A percentile compares a stretch with the other conserved stretches of the same genome.
Conservation (phyloP, 306 rosid genomes). For the Fragaria ananassa region DNA sequence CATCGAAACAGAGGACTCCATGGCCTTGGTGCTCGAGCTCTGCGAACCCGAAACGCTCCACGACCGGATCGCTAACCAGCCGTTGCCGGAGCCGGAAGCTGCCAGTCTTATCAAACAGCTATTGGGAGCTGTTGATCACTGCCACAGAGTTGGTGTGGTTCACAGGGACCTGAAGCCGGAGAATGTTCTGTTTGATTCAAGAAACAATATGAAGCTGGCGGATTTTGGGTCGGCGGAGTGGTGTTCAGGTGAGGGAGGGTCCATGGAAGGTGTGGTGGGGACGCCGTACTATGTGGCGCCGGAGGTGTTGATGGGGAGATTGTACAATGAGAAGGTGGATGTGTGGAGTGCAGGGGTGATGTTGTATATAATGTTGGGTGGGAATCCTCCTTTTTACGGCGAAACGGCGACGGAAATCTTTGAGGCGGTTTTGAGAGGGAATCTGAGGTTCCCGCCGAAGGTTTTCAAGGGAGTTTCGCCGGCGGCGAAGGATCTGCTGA, state of each 20-base stretch:
- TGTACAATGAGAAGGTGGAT: slow-evolving; percentile 57
- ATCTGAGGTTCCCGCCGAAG: slow-evolving; percentile 65
- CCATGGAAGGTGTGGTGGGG: slow-evolving; percentile 59
- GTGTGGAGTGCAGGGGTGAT: slow-evolving; percentile 75
- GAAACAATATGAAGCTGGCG: slow-evolving; percentile 48
- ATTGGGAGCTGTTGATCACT: slow-evolving; percentile 54
- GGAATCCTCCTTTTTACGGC: slow-evolving; percentile 72
- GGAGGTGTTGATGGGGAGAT: slow-evolving; percentile 58
- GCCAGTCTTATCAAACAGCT: slow-evolving; percentile 46
- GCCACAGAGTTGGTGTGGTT: slow-evolving; percentile 57
- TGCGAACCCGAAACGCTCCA: slow-evolving; percentile 55
- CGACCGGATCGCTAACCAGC: slow-evolving; percentile 47
- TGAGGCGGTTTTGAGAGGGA: slow-evolving; percentile 60
- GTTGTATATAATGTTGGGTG: slow-evolving; percentile 63
- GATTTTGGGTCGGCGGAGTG: slow-evolving; percentile 87
- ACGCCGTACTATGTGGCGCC: slow-evolving; percentile 80
- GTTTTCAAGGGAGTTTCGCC: slow-evolving; percentile 60
- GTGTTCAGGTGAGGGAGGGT: slow-evolving; percentile 42
- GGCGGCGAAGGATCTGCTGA: slow-evolving; percentile 68
- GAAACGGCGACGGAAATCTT: slow-evolving; percentile 55
- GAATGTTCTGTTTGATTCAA: slow-evolving; percentile 55
- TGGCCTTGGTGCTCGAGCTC: slow-evolving; percentile 55
- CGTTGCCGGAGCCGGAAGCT: slow-evolving; percentile 50
- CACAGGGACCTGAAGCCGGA: slow-evolving; percentile 80
- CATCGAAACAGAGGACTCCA: slow-evolving; percentile 41